phyloP scores from a whole-genome alignment of 2,329 filamentous ascomycete genomes.

The Onygenales sp. region DNA sequence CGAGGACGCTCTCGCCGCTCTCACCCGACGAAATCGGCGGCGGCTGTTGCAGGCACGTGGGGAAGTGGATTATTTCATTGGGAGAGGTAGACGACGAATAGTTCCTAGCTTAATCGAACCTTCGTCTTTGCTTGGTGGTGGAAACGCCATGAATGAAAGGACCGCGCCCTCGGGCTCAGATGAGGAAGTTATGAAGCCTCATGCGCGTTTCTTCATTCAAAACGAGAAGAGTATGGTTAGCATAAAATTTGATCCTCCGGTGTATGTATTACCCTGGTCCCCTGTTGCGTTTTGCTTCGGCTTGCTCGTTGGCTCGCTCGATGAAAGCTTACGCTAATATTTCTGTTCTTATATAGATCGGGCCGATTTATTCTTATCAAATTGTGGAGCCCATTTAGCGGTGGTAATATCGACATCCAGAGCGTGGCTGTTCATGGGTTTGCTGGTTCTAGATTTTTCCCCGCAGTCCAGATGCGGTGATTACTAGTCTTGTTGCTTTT shows the following conservation, averaged over 20 bases:
- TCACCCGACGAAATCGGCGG: slow-evolving; percentile 19
- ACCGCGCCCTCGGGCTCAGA: slow-evolving; percentile 4
- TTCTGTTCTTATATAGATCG: slow-evolving; percentile 38
- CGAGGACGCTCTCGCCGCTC: slow-evolving; percentile 15
- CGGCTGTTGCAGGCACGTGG: slow-evolving; percentile 14
- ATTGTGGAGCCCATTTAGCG: slow-evolving; percentile 70
- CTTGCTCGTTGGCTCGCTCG: no score
- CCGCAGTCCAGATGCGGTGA: slow-evolving; percentile 53
- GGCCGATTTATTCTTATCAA: slow-evolving; percentile 80
- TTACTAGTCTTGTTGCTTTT: not conserved
- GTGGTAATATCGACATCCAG: slow-evolving; percentile 81
- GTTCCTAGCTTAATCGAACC: slow-evolving; percentile 21
- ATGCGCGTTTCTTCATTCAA: slow-evolving; percentile 76
- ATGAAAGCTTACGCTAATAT: not conserved
- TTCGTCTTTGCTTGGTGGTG: slow-evolving; percentile 1
- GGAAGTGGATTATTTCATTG: slow-evolving; percentile 4
- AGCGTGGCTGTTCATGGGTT: slow-evolving; percentile 75
- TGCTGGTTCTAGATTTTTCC: slow-evolving; percentile 77
- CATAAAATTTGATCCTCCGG: slow-evolving; percentile 57
- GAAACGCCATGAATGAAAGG: not conserved
- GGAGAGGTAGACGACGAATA: slow-evolving; percentile 15
- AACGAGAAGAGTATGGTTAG: slow-evolving; percentile 75
- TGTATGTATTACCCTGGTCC: slow-evolving; percentile 22
- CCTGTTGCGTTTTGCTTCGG: slow-evolving; percentile 4
- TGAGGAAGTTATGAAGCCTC: slow-evolving; percentile 54